Conservation (phyloP, 1,139 yeast species). For the Pichia sp. region DNA sequence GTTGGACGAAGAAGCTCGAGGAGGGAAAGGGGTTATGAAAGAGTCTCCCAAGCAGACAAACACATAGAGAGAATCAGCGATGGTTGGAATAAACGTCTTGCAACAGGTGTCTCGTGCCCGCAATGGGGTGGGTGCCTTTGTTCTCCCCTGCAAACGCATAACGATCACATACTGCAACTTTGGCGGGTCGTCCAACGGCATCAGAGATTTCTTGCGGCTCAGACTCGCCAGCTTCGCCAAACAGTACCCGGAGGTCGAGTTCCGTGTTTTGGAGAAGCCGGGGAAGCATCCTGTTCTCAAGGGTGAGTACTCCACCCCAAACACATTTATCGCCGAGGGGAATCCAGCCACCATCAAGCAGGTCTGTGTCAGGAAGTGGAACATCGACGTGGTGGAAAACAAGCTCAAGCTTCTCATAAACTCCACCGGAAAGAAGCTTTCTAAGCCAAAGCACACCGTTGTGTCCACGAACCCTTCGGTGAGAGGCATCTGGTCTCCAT, state of each 20-base stretch:
- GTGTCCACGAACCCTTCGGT: slow-evolving; percentile 76
- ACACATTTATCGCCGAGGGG: slow-evolving; percentile 1
- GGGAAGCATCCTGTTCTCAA: slow-evolving; percentile 76
- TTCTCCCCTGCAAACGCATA: slow-evolving; percentile 69
- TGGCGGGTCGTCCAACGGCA: slow-evolving; percentile 92
- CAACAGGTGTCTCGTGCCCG: slow-evolving; percentile 55
- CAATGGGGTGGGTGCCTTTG: slow-evolving; percentile 79
- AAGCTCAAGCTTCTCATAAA: slow-evolving; percentile 54
- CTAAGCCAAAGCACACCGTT: slow-evolving; percentile 69
- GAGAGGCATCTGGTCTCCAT: slow-evolving; percentile 97
- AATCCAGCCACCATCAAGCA: slow-evolving; percentile 27
- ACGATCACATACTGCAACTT: slow-evolving; percentile 81
- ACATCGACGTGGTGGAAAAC: slow-evolving; percentile 48
- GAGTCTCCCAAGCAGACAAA: neutral
- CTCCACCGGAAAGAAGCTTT: slow-evolving; percentile 56
- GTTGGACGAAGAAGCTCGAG: neutral
- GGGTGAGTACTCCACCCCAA: slow-evolving; percentile 52
- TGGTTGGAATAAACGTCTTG: slow-evolving; percentile 44
- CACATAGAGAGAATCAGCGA: slow-evolving; percentile 6
- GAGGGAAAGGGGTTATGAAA: neutral
- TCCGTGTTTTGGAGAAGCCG: slow-evolving; percentile 60
- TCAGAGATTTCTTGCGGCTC: slow-evolving; percentile 61
- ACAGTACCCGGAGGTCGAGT: slow-evolving; percentile 61
- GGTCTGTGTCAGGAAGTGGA: slow-evolving; percentile 61
- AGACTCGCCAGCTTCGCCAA: slow-evolving; percentile 57